Conservation (phyloP, 2,329 filamentous ascomycete genomes). For the Fusarium verticillioides region DNA sequence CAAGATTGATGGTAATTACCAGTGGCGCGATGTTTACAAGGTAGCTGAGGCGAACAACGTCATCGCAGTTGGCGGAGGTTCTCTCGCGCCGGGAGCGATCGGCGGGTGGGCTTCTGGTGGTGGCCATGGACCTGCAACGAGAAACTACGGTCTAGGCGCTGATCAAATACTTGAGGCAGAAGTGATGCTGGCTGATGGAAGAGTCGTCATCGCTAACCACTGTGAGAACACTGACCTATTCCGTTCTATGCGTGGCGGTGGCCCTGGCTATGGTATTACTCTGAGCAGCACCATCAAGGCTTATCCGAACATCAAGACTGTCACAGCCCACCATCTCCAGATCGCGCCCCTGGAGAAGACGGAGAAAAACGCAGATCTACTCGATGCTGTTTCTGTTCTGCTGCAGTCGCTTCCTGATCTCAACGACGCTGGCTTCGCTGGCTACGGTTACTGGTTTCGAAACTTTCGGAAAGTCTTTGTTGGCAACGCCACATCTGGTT, state of each 20-base stretch:
- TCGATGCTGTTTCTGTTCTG: slow-evolving; percentile 3
- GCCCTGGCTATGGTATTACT: slow-evolving; percentile 23
- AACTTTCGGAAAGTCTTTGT: slow-evolving; percentile 16
- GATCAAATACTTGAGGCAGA: slow-evolving; percentile 30
- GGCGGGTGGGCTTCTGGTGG: slow-evolving; percentile 31
- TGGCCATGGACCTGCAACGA: slow-evolving; percentile 26
- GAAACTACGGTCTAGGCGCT: slow-evolving; percentile 27
- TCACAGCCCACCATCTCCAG: slow-evolving; percentile 17
- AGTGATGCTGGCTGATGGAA: slow-evolving; percentile 24
- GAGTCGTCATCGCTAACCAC: slow-evolving; percentile 18
- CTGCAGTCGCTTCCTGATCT: slow-evolving; percentile 23
- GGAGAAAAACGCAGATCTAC: slow-evolving; percentile 12
- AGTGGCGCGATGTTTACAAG: slow-evolving; percentile 33
- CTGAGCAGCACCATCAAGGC: slow-evolving; percentile 29
- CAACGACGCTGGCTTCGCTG: slow-evolving; percentile 31
- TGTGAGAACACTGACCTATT: slow-evolving; percentile 28
- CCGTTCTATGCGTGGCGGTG: slow-evolving; percentile 24
- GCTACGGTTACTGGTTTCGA: slow-evolving; percentile 31
- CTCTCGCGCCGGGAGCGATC: slow-evolving; percentile 26
- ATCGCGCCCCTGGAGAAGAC: slow-evolving; percentile 22
- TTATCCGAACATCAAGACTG: slow-evolving; percentile 14
- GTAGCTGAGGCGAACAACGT: slow-evolving; percentile 22
- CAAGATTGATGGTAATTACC: slow-evolving; percentile 24
- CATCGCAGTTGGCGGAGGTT: slow-evolving; percentile 28
- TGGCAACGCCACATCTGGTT: slow-evolving; percentile 26